Evolutionary conservation across 768 basidiomycete species (phyloP), one percentile per base, ranked within the genome.

Genomic region (Lyophyllum semitale): DNA sequence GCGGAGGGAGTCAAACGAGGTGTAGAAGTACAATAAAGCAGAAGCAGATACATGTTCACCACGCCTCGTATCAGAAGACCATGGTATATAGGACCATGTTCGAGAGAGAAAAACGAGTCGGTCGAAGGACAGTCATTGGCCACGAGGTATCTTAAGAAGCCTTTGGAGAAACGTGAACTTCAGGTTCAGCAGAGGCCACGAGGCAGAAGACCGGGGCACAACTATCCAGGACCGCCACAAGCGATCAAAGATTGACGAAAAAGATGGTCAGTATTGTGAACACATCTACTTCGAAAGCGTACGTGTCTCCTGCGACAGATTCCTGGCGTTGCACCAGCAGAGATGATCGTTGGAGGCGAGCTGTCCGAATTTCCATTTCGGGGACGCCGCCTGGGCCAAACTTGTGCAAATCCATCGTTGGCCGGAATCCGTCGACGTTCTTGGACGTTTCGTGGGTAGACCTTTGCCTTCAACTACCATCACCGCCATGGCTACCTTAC

Each of bases 401-500:
- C 53, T 54, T 48, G 53, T 43, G 47, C 53, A 48, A 54, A 54
- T 42, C 47, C 40, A 43, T 23, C 23, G 47, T 43, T 40, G 32
- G 38, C 22, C 18, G 12, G 33, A 25, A 18, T 15, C 30, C 23
- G 18, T 23, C 35, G 43, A 35, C 26, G 11, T 15, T 17, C 9
- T 15, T 15, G 41, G 29, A 46, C 54, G 47, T 53, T 42, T 50
- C 43, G 53, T 41, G 17, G 49, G 50, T 49, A 50, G 55, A 44
- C 59, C 30, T 53, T 35, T 53, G 20, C 27, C 47, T 49, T 35
- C 32, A 46, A 45, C 42, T 51, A 6, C 27, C 40, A 37, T 42
- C 35, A 52, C 51, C 42, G 49, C 50, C 41, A 64, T 64, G 61
- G 57, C 65, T 25, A 51, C 76, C 18, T 69, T 74, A 50, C 81